These are phyloP conservation scores for Ogataea minuta DNA, from an alignment of 805 yeast genomes.

Conservation along the genomic window DNA sequence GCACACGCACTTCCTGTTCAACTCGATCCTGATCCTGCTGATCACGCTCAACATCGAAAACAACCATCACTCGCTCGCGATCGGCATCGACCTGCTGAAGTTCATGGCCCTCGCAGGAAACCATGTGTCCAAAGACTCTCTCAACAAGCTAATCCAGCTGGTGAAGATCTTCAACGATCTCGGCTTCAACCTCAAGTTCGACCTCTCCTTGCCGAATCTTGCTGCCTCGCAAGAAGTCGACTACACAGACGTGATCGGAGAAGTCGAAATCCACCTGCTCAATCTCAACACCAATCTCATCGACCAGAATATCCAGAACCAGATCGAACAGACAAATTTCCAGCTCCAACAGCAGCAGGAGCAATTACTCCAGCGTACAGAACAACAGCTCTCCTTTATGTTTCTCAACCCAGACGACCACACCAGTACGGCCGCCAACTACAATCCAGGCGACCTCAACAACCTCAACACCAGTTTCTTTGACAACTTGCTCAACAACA, in stretches of 20 bases:
- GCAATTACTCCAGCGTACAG: conserved; percentile 15
- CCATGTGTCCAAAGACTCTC: conserved; percentile 29
- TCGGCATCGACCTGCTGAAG: conserved; percentile 28
- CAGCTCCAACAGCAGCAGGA: conserved; percentile 22
- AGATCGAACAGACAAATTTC: conserved; percentile 17
- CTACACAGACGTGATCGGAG: conserved; percentile 7
- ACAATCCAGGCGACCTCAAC: conserved; percentile 11
- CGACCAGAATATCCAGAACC: conserved; percentile 17
- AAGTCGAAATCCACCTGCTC: conserved; percentile 15
- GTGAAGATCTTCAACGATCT: conserved; percentile 23
- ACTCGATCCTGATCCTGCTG: conserved; percentile 32
- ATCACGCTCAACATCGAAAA: conserved; percentile 21
- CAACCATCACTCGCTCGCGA: conserved; percentile 10
- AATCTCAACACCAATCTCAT: conserved; percentile 17
- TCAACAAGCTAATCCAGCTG: conserved; percentile 25
- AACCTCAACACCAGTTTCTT: conserved; percentile 16
- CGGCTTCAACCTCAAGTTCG: conserved; percentile 17
- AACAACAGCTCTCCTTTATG: conserved; percentile 17
- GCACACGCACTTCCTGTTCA: conserved; percentile 40
- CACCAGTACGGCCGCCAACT: conserved; percentile 1
- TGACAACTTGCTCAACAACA: conserved; percentile 24
- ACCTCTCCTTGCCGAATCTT: conserved; percentile 15
- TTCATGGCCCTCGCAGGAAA: conserved; percentile 30
- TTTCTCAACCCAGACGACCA: conserved; percentile 11
- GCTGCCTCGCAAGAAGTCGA: conserved; percentile 8